phyloP scores from a whole-genome alignment of 768 basidiomycete species.

The Boletus edulis region DNA sequence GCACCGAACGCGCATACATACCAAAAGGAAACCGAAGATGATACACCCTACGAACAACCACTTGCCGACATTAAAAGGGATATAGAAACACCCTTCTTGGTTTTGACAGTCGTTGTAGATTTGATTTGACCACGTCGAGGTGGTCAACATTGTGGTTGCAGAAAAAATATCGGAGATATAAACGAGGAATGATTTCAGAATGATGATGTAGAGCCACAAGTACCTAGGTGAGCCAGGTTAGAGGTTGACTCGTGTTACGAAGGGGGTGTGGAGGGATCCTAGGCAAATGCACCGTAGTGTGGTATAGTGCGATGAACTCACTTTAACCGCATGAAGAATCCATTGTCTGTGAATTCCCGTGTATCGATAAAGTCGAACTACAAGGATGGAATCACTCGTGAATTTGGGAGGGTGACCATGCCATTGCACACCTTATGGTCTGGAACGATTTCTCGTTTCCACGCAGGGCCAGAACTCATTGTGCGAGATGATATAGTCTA shows the following conservation, averaged over 20 bases:
- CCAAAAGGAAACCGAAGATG: constrained; percentile 95
- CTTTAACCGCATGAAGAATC: constrained; percentile 85
- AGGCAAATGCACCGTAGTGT: neutral
- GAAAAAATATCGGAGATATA: constrained; percentile 98
- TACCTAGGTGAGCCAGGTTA: constrained; percentile 54
- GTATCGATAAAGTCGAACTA: constrained; percentile 98
- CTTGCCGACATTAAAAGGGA: constrained; percentile 85
- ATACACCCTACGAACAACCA: constrained; percentile 99
- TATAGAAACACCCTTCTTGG: constrained; percentile 71
- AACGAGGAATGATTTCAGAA: constrained; percentile 95
- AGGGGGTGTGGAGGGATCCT: neutral
- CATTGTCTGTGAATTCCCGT: constrained; percentile 86
- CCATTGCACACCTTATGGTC: constrained; percentile 83
- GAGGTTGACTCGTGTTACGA: neutral
- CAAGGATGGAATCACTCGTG: constrained; percentile 1
- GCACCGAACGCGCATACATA: constrained; percentile 35
- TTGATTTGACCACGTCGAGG: constrained; percentile 85
- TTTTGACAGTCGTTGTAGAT: constrained; percentile 76
- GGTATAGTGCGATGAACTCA: constrained; percentile 33
- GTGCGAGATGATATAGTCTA: constrained; percentile 6
- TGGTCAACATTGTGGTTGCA: constrained; percentile 93
- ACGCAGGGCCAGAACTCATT: constrained; percentile 64
- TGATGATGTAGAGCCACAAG: constrained; percentile 87
- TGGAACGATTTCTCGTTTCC: constrained; percentile 96
- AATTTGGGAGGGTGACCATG: neutral